Evolutionary conservation across 495 filamentous ascomycete genomes (phyloP).

Genomic region (Sporormia fimetaria): DNA sequence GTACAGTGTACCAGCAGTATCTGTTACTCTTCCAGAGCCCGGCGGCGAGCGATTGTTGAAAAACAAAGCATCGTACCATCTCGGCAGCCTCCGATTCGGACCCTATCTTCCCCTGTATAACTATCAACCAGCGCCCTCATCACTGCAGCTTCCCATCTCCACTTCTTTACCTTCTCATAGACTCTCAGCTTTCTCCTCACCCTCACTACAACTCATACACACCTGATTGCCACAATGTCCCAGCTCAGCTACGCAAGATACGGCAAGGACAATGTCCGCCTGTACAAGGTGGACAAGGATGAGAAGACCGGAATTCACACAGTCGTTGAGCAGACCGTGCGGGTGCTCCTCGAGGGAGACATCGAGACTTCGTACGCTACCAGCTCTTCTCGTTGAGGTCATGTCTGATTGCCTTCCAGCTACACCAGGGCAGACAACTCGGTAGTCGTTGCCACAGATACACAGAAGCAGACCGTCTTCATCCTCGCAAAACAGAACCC

Average conservation of each 20-base stretch:
- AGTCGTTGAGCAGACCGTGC: conserved; percentile 91
- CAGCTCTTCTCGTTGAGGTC: neutral
- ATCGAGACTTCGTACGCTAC: conserved; percentile 70
- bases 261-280: conserved; percentile 80
- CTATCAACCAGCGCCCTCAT: neutral
- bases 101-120: too few relatives aligned
- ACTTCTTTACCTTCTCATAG: neutral
- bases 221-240: conserved; percentile 25
- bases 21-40: conserved; percentile 7
- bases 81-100: conserved; percentile 22
- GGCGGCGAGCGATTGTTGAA: conserved; percentile 16
- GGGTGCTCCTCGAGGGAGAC: conserved; percentile 76
- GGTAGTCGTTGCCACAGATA: conserved; percentile 90
- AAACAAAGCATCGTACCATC: conserved; percentile 14
- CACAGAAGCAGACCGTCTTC: conserved; percentile 96
- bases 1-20: conserved; percentile 6
- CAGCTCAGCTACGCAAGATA: conserved; percentile 35
- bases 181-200: neutral
- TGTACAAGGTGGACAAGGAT: conserved; percentile 84
- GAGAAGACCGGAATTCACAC: conserved; percentile 59
- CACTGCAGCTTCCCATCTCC: neutral
- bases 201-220: conserved; percentile 1
- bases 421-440: conserved; percentile 94
- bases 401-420: conserved; percentile 34
- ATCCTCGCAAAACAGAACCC: conserved; percentile 89